These are phyloP conservation scores for Trametes villosa DNA, from an alignment of 768 basidiomycete genomes.

Conservation along the genomic window DNA sequence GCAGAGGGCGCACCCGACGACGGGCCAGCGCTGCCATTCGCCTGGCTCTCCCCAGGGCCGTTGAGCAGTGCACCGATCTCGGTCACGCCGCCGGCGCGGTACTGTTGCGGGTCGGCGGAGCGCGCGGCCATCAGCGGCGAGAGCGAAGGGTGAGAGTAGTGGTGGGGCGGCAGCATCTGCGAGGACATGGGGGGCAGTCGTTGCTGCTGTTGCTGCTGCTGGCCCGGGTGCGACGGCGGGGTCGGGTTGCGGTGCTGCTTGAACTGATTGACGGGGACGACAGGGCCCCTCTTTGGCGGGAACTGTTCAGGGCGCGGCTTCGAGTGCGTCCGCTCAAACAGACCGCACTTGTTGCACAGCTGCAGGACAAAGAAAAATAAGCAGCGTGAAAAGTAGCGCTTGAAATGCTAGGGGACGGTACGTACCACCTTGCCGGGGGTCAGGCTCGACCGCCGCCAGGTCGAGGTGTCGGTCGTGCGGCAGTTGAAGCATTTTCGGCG, in stretches of 20 bases:
- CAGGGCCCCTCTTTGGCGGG: conserved; percentile 76
- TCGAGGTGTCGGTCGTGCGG: conserved; percentile 82
- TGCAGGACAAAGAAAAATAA: conserved; percentile 24
- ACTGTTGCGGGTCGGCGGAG: conserved; percentile 17
- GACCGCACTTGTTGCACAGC: conserved; percentile 69
- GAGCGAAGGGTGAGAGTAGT: conserved; percentile 57
- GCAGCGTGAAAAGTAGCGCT: background rate
- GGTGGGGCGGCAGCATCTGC: conserved; percentile 48
- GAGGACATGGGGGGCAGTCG: conserved; percentile 46
- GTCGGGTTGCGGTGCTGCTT: conserved; percentile 50
- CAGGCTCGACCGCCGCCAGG: conserved; percentile 78
- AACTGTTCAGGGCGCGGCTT: conserved; percentile 80
- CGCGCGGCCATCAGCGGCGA: conserved; percentile 44
- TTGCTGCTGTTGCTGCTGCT: conserved; percentile 7
- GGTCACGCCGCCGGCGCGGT: conserved; percentile 44
- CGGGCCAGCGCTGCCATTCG: conserved; percentile 6
- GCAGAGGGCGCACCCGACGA: conserved; percentile 15
- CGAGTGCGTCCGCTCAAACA: conserved; percentile 82
- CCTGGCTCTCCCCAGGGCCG: conserved; percentile 30
- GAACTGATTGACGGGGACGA: conserved; percentile 54
- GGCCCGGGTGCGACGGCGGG: conserved; percentile 44
- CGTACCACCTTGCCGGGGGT: conserved; percentile 79
- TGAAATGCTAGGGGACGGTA: background rate
- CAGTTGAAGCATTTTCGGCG: conserved; percentile 83
- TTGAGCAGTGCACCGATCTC: conserved; percentile 55